Evolutionary conservation across 1,284 basidiomycete genomes (phyloP), one percentile per base, ranked within the genome.

Genomic region (Abortiporus biennis): DNA sequence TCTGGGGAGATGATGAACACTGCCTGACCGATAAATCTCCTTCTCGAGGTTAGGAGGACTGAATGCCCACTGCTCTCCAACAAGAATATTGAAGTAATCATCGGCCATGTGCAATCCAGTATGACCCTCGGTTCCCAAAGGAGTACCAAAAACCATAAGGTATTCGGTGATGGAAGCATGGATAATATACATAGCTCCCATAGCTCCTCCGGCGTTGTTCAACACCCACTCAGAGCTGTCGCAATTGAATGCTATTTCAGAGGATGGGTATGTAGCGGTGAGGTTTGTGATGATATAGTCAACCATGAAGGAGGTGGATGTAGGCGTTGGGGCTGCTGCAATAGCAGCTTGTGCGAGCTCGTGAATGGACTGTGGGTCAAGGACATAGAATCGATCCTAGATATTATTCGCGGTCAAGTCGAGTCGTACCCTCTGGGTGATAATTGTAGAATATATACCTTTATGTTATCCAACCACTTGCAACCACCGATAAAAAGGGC

Each of bases 131-230:
- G 95, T 99, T 11, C 95, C 95, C 6, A 97, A 71, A 0, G 94
- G 92, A 0, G 92, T 94, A 3, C 95, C 95, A 54, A 99, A 99
- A 57, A 99, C 86, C 59, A 90, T 89, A 57, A 95, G 78, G 69
- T 93, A 91, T 72, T 95, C 92, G 6, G 92, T 94, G 55, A 96
- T 84, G 63, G 79, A 86, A 13, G 93, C 91, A 58, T 97, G 94
- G 51, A 99, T 88, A 65, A 98, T 78, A 65, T 92, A 97, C 95
- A 99, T 98, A 33, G 85, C 83, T 33, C 91, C 95, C 95, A 98
- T 99, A 1, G 96, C 95, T 40, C 96, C 95, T 16, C 94, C 95
- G 1, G 95, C 95, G 58, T 99, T 99, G 72, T 86, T 98, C 67
- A 96, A 91, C 34, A 98, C 80, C 95, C 95, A 98, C 58, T 98